Conservation (phyloP, 2,329 filamentous ascomycete species). For the Lachnellula arida region DNA sequence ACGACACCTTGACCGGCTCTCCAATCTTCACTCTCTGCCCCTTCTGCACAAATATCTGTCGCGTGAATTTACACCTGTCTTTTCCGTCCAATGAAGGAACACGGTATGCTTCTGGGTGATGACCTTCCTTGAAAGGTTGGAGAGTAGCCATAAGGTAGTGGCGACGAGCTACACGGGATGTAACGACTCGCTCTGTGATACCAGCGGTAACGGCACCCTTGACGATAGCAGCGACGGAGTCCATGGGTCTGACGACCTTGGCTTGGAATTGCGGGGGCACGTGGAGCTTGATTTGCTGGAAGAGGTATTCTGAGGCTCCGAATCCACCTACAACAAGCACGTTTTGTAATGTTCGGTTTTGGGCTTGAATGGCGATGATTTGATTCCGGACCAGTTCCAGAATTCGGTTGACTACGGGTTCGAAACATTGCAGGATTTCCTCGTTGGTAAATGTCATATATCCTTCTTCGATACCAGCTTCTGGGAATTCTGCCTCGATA, state of each 20-base stretch:
- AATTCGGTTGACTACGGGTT: conserved; percentile 96
- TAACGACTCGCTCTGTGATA: conserved; percentile 95
- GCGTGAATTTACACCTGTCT: conserved; percentile 96
- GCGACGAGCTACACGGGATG: conserved; percentile 90
- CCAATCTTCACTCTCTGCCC: conserved; percentile 98
- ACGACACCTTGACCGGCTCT: conserved; percentile 96
- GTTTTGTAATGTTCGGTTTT: conserved; percentile 91
- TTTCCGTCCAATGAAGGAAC: conserved; percentile 95
- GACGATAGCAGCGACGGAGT: conserved; percentile 96
- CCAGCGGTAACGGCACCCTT: conserved; percentile 97
- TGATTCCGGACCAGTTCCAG: conserved; percentile 94
- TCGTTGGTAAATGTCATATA: conserved; percentile 99
- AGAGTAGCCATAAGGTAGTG: conserved; percentile 99
- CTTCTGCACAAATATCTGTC: conserved; percentile 98
- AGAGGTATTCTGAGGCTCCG: conserved; percentile 96
- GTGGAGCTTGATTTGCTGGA: conserved; percentile 98
- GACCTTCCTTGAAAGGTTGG: conserved; percentile 97
- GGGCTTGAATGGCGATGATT: conserved; percentile 97
- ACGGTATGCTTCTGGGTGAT: conserved; percentile 96
- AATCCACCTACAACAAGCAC: conserved; percentile 97
- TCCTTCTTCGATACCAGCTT: conserved; percentile 95
- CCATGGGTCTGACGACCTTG: conserved; percentile 98
- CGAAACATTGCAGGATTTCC: conserved; percentile 97
- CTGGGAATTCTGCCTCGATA: conserved; percentile 96
- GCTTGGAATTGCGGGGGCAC: conserved; percentile 97